Evolutionary conservation across 257 asterid genomes (phyloP), one percentile per base, ranked within the genome.

Genomic region (Verbascum thapsus): DNA sequence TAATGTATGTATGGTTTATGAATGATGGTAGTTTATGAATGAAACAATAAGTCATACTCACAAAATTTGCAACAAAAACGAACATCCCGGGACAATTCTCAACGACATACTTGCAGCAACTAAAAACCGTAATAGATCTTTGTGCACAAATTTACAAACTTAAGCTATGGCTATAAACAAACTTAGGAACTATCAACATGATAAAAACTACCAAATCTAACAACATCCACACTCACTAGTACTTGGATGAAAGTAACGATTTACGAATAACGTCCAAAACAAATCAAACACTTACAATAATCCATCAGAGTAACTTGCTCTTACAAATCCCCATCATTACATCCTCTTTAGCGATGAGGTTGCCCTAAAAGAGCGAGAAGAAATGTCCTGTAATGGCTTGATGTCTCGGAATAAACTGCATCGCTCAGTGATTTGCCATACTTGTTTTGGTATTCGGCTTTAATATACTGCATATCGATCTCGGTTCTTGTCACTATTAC

Each of bases 381-480:
- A 65, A 94, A 94, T 7, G 86, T 63, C 71, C 83, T 72, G 69
- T 72, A 94, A 42, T 80, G 79, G 63, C 99, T 47, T 10, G 95
- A 87, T 18, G 96, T 90, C 63, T 90, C 99, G 1, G 89, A 73
- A 41, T 64, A 78, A 51, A 94, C 85, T 6, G 74, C 89, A 60
- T 90, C 95, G 10, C 75, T 66, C 47, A 94, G 80, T 12, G 92
- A 64, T 69, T 85, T 94, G n/a, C 92, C 78, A 39, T 85, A 70
- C 39, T 85, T 85, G 86, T 75, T 87, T 18, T 78, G 84, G 71
- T 94, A 94, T 68, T 87, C 96, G 43, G 83, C 90, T 80, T 85
- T 90, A 67, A 90, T 81, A 34, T 85, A 90, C 56, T 85, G 95
- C 95, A 87, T 69, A 61, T 94, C 99, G 3, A 90, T 85, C 81